Evolutionary conservation across 2,329 filamentous ascomycete species (phyloP).

Genomic region (Hymenoscyphus salicellus): DNA sequence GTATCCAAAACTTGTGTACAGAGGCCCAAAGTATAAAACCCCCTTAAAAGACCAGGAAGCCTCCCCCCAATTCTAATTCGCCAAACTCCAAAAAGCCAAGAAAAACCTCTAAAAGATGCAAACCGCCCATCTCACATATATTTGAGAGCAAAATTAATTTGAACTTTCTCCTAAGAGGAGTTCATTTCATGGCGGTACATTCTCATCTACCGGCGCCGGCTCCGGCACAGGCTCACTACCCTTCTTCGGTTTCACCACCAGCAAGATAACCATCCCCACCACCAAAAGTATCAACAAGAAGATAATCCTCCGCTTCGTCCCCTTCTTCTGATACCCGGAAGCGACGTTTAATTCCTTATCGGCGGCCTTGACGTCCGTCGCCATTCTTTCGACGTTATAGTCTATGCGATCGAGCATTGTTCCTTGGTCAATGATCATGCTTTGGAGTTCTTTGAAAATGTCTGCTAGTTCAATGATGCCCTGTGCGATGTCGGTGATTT

Average conservation of each 20-base stretch:
- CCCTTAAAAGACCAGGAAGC: too few species aligned
- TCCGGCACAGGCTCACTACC: slow-evolving; percentile 17
- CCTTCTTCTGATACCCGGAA: slow-evolving; percentile 82
- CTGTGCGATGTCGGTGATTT: slow-evolving; percentile 97
- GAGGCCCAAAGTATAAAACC: too few species aligned
- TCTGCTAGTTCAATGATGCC: slow-evolving; percentile 96
- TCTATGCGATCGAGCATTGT: slow-evolving; percentile 93
- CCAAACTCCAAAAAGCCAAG: too few species aligned
- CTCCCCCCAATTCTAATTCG: too few species aligned
- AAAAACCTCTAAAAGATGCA: too few species aligned
- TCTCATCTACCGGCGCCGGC: slow-evolving; percentile 18
- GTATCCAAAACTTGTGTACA: too few species aligned
- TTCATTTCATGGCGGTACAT: slow-evolving; percentile 29
- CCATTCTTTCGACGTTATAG: slow-evolving; percentile 96
- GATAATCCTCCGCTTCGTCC: slow-evolving; percentile 89
- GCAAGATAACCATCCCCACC: slow-evolving; percentile 78
- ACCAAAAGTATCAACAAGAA: slow-evolving; percentile 82
- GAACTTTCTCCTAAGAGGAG: not conserved
- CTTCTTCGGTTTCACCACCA: slow-evolving; percentile 63
- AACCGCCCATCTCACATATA: too few species aligned
- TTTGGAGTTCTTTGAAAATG: slow-evolving; percentile 93
- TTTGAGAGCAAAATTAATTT: not conserved
- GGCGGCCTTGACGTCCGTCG: slow-evolving; percentile 86
- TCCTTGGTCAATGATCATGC: slow-evolving; percentile 90
- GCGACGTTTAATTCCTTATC: slow-evolving; percentile 89